phyloP scores from a whole-genome alignment of 208 protist species.

The Polymyxa betae region DNA sequence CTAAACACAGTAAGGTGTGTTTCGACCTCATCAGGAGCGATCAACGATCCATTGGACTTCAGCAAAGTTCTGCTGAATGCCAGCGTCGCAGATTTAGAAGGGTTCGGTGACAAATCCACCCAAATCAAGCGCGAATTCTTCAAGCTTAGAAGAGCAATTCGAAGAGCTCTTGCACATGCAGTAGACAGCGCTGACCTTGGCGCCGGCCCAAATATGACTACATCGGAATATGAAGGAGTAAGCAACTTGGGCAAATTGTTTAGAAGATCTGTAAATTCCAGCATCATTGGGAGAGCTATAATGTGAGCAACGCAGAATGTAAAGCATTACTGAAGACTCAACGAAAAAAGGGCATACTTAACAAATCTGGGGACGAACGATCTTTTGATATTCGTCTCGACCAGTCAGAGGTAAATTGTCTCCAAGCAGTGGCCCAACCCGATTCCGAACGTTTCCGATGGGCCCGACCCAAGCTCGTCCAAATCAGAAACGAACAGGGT shows the following conservation, averaged over 20 bases:
- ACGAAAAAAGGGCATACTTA: neutral
- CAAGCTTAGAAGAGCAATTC: neutral
- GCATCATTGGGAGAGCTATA: neutral
- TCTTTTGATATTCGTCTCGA: neutral
- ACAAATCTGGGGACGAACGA: neutral
- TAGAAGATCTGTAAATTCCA: neutral
- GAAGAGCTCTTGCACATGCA: neutral
- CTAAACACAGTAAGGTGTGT: neutral
- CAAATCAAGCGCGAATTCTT: neutral
- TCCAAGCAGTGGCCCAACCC: neutral
- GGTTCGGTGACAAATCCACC: neutral
- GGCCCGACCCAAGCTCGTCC: neutral
- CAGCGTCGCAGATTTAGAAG: neutral
- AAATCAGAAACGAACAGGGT: neutral
- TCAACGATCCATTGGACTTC: neutral
- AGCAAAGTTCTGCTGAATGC: neutral
- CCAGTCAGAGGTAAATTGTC: neutral
- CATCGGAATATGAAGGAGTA: neutral
- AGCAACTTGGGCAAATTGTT: neutral
- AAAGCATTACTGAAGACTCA: neutral
- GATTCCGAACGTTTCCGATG: no score
- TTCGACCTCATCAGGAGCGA: neutral
- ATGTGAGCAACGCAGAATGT: neutral
- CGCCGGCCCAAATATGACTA: neutral
- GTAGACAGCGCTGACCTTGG: neutral